Evolutionary conservation across 257 asterid genomes (phyloP).

Genomic region (Knoxia roxburghii): DNA sequence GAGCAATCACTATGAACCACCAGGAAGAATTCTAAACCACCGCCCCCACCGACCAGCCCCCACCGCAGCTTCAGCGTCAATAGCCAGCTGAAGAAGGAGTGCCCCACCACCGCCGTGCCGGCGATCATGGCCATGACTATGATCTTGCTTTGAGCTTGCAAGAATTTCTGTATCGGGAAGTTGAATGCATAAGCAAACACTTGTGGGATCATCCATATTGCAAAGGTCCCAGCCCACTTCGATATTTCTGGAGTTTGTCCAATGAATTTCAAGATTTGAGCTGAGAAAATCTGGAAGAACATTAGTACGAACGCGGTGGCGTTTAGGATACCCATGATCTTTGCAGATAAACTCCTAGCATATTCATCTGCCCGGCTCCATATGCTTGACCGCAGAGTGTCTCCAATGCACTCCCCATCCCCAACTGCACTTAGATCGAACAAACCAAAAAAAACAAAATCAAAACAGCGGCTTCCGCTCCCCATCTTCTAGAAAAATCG

Average conservation of each 20-base stretch:
- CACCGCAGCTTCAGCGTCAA: conserved; percentile 47
- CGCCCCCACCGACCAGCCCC: conserved; percentile 57
- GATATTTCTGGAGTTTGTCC: conserved; percentile 44
- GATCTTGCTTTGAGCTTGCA: conserved; percentile 65
- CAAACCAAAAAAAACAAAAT: too few species aligned
- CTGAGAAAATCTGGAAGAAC: conserved; percentile 37
- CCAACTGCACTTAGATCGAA: conserved; percentile 22
- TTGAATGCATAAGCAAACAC: conserved; percentile 50
- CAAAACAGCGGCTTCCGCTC: too few species aligned
- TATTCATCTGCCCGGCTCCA: conserved; percentile 50
- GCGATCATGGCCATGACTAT: conserved; percentile 40
- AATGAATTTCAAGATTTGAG: conserved; percentile 30
- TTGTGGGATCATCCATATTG: conserved; percentile 69
- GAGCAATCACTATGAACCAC: conserved; percentile 57
- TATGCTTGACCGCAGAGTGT: conserved; percentile 63
- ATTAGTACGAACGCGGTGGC: conserved; percentile 24
- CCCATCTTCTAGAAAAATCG: too few species aligned
- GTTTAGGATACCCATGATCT: conserved; percentile 49
- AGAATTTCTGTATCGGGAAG: conserved; percentile 52
- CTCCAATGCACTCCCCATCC: conserved; percentile 60
- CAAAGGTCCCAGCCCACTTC: conserved; percentile 31
- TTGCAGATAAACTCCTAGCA: conserved; percentile 50
- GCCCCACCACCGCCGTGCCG: conserved; percentile 28
- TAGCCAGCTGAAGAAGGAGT: conserved; percentile 46
- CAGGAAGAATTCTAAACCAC: conserved; percentile 40